These are phyloP conservation scores for Combretum micranthum DNA, from an alignment of 345 rosid genomes.

Conservation along the genomic window DNA sequence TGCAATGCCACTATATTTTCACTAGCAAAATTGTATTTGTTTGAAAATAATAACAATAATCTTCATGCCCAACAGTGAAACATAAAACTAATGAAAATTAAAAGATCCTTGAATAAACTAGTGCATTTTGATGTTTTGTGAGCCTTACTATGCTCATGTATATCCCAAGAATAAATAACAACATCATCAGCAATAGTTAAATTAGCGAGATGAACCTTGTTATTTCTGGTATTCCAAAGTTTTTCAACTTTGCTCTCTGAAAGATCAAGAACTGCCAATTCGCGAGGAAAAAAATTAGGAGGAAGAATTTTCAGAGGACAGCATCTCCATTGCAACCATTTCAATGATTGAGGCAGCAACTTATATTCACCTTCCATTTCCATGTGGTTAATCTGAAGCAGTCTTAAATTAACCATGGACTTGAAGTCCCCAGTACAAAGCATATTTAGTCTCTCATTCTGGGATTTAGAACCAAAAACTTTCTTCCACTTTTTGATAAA, in stretches of 20 bases:
- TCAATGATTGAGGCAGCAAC: slow-evolving; percentile 39
- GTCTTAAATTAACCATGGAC: slow-evolving; percentile 43
- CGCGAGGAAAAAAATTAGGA: slow-evolving; percentile 19
- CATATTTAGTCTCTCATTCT: slow-evolving; percentile 13
- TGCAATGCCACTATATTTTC: neutral
- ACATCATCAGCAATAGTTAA: too few species aligned
- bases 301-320: slow-evolving; percentile 46
- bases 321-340: slow-evolving; percentile 69
- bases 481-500: slow-evolving; percentile 12
- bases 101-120: too few species aligned
- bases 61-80: too few species aligned
- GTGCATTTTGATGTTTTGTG: too few species aligned
- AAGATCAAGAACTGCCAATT: slow-evolving; percentile 69
- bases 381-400: slow-evolving; percentile 56
- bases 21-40: neutral
- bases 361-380: slow-evolving; percentile 44
- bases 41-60: too few species aligned
- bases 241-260: slow-evolving; percentile 40
- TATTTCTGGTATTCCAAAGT: slow-evolving; percentile 18
- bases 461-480: slow-evolving; percentile 8
- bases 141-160: too few species aligned
- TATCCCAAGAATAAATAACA: too few species aligned
- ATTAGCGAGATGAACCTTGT: slow-evolving; percentile 17
- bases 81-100: too few species aligned
- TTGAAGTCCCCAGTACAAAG: slow-evolving; percentile 29